Percentiles rank a stretch among this genome's conserved stretches.
Conservation (phyloP, 2,329 filamentous ascomycete genomes). For the Paradendryphiella salina region DNA sequence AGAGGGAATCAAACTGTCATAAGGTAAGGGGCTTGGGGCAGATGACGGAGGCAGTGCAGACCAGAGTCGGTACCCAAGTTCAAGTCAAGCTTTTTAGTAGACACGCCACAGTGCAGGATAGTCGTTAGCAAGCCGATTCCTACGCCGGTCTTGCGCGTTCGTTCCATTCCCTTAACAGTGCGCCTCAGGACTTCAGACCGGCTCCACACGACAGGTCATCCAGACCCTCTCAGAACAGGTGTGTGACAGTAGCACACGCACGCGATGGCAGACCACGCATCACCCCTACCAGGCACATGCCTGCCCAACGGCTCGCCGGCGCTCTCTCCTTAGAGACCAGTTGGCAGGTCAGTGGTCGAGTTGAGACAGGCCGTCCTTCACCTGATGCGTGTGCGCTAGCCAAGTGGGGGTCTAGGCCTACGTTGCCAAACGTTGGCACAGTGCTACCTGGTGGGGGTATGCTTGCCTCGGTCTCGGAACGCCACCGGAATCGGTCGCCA, state of each 20-base stretch:
- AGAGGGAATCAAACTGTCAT: background rate
- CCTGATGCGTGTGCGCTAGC: slow-evolving; percentile 7
- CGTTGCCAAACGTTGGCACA: slow-evolving; percentile 1
- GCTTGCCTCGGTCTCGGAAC: background rate
- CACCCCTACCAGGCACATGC: slow-evolving; percentile 5
- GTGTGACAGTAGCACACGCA: slow-evolving; percentile 13
- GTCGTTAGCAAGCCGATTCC: background rate
- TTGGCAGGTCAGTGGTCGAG: slow-evolving; percentile 8
- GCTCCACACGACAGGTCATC: slow-evolving; percentile 10
- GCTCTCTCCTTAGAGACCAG: slow-evolving; percentile 3
- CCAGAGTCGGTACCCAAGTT: background rate
- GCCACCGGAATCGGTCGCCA: slow-evolving; percentile 5
- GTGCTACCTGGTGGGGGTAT: slow-evolving; percentile 1
- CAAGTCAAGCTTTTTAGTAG: background rate
- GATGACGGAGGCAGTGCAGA: background rate
- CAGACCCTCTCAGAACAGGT: slow-evolving; percentile 1
- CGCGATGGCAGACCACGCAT: background rate
- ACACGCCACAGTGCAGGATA: background rate
- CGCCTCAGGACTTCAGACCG: background rate
- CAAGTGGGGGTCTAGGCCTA: background rate
- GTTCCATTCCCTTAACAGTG: slow-evolving; percentile 11
- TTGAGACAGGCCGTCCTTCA: slow-evolving; percentile 14
- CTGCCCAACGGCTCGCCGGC: background rate
- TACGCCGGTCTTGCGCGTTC: background rate
- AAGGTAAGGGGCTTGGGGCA: background rate